These are phyloP conservation scores for Artomyces pyxidatus DNA, from an alignment of 768 basidiomycete species.

Conservation along the genomic window DNA sequence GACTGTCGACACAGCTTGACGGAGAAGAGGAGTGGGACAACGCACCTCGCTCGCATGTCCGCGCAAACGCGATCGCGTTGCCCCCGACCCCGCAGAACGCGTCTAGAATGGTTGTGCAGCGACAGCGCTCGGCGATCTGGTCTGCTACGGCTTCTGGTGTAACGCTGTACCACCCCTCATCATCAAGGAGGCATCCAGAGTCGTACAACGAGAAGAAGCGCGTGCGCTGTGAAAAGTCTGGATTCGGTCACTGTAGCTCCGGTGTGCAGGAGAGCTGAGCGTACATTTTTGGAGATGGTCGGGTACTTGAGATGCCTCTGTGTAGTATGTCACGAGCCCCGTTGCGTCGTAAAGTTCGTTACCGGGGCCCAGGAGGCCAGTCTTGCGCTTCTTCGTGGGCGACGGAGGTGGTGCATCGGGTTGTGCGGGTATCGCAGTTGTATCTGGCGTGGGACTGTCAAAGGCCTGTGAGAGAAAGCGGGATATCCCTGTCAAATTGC, in stretches of 20 bases:
- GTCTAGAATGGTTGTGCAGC: conserved; percentile 78
- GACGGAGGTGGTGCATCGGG: too few relatives aligned
- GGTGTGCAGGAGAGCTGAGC: conserved; percentile 20
- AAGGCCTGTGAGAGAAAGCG: too few relatives aligned
- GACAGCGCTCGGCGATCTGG: conserved; percentile 90
- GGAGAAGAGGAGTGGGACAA: neutral
- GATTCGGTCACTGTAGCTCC: neutral
- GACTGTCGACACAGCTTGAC: neutral
- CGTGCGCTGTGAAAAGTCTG: conserved; percentile 83
- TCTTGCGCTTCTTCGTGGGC: too few relatives aligned
- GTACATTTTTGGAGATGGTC: conserved; percentile 76
- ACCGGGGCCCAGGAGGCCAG: conserved; percentile 9
- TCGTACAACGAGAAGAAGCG: conserved; percentile 77
- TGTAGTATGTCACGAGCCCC: conserved; percentile 67
- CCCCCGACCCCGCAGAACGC: conserved; percentile 98
- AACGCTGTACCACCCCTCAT: conserved; percentile 97
- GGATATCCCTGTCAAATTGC: too few relatives aligned
- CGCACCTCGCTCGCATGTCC: conserved; percentile 90
- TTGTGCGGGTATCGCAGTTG: too few relatives aligned
- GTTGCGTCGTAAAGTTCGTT: conserved; percentile 43
- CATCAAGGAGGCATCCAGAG: conserved; percentile 79
- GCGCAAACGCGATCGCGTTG: conserved; percentile 94
- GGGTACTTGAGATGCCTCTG: conserved; percentile 59
- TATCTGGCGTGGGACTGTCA: too few relatives aligned
- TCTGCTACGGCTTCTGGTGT: conserved; percentile 90